Conservation (phyloP, 345 rosid genomes). For the Aegle marmelos region DNA sequence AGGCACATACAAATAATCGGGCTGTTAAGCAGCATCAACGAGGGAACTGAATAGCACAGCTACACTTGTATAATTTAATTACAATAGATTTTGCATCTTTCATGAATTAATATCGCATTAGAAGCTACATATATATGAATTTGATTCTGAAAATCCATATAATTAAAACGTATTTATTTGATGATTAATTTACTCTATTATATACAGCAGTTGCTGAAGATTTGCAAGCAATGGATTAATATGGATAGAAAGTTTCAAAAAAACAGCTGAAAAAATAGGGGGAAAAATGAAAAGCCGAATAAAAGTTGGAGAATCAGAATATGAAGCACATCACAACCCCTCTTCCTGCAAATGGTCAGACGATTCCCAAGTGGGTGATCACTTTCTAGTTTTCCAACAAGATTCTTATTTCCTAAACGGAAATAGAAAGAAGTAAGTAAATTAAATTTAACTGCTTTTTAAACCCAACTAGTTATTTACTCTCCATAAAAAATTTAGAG, state of each 20-base stretch:
- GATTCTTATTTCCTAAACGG: not conserved
- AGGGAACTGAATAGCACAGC: not conserved
- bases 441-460: too few species aligned
- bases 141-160: not conserved
- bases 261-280: not conserved
- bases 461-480: too few species aligned
- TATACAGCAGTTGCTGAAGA: not conserved
- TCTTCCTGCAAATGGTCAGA: too few species aligned
- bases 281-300: too few species aligned
- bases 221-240: not conserved
- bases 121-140: not conserved
- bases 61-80: not conserved
- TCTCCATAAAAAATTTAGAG: not conserved
- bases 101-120: not conserved
- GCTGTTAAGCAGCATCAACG: not conserved
- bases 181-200: not conserved
- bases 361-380: too few species aligned
- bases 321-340: too few species aligned
- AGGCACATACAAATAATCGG: not conserved
- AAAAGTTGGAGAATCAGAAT: too few species aligned
- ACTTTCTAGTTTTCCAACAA: too few species aligned
- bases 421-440: not conserved
- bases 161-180: not conserved
- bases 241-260: not conserved
- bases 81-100: not conserved